Conservation (phyloP, 2,329 filamentous ascomycete genomes). For the Colletotrichum chlorophyti region DNA sequence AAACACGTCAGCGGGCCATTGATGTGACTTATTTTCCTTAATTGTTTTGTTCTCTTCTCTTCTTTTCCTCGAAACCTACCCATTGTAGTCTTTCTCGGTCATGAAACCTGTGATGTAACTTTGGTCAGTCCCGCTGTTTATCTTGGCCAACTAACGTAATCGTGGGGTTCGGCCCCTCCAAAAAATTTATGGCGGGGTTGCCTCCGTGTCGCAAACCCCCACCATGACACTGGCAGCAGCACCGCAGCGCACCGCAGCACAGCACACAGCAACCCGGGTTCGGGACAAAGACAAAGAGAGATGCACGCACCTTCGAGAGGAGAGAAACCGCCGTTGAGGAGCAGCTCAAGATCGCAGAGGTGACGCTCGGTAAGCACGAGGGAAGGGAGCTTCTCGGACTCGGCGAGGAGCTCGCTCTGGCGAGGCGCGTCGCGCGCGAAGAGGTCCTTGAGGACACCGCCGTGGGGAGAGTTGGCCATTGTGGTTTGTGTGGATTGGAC, state of each 20-base stretch:
- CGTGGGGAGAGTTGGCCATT: conserved; percentile 79
- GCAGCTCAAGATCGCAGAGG: conserved; percentile 95
- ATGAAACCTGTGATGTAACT: conserved; percentile 76
- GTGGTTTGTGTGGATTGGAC: conserved; percentile 33
- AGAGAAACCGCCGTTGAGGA: conserved; percentile 97
- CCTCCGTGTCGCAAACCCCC: conserved; percentile 27
- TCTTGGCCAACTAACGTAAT: conserved; percentile 13
- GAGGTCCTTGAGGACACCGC: conserved; percentile 97
- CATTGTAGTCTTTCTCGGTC: conserved; percentile 96
- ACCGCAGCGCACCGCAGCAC: not conserved
- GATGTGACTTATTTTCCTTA: not conserved
- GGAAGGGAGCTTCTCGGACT: conserved; percentile 87
- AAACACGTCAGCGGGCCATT: conserved; percentile 38
- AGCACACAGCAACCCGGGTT: not conserved
- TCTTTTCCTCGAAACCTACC: conserved; percentile 69
- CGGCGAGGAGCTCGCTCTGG: conserved; percentile 78
- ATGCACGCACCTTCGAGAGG: conserved; percentile 90
- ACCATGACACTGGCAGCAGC: no score
- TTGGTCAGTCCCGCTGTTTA: conserved; percentile 20
- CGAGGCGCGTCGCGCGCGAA: conserved; percentile 89
- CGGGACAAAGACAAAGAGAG: no score
- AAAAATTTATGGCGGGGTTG: conserved; percentile 24
- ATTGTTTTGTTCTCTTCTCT: not conserved
- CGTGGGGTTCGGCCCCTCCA: conserved; percentile 20
- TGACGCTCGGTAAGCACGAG: conserved; percentile 90